A percentile compares a stretch with the other conserved stretches of the same genome.
Conservation (phyloP, 352 stramenopile genomes). For the Phytophthora sp. region DNA sequence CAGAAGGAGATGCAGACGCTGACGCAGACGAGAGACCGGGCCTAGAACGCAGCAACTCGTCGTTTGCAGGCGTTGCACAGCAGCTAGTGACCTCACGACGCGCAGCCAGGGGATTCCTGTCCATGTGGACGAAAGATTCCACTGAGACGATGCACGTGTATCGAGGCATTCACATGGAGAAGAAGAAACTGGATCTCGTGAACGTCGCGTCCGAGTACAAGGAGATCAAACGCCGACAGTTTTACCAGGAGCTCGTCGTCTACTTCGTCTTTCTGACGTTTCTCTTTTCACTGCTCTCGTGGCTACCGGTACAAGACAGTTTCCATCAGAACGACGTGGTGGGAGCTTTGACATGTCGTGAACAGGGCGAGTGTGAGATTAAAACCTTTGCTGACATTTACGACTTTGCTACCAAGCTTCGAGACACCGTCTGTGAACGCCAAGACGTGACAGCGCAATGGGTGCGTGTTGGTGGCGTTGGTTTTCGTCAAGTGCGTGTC, state of each 20-base stretch:
- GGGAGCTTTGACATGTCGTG: slow-evolving; percentile 72
- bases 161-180: slow-evolving; percentile 90
- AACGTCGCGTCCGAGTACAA: slow-evolving; percentile 85
- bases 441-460: slow-evolving; percentile 68
- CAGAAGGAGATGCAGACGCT: not conserved
- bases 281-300: slow-evolving; percentile 80
- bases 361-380: slow-evolving; percentile 82
- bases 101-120: slow-evolving; percentile 70
- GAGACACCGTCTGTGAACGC: slow-evolving; percentile 61
- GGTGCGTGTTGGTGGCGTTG: slow-evolving; percentile 77
- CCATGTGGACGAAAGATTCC: slow-evolving; percentile 74
- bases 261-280: slow-evolving; percentile 81
- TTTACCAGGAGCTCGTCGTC: slow-evolving; percentile 89
- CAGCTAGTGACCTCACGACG: slow-evolving; percentile 77
- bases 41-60: slow-evolving; percentile 46
- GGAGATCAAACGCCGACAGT: slow-evolving; percentile 86
- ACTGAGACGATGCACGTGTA: slow-evolving; percentile 61
- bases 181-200: slow-evolving; percentile 87
- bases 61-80: slow-evolving; percentile 78
- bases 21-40: slow-evolving; percentile 3
- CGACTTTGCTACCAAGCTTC: slow-evolving; percentile 65
- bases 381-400: slow-evolving; percentile 83
- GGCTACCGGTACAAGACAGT: slow-evolving; percentile 82
- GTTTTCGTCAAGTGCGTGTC: slow-evolving; percentile 85
- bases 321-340: slow-evolving; percentile 89